Evolutionary conservation across 2,329 filamentous ascomycete species (phyloP).

Genomic region (Mycogone perniciosa): DNA sequence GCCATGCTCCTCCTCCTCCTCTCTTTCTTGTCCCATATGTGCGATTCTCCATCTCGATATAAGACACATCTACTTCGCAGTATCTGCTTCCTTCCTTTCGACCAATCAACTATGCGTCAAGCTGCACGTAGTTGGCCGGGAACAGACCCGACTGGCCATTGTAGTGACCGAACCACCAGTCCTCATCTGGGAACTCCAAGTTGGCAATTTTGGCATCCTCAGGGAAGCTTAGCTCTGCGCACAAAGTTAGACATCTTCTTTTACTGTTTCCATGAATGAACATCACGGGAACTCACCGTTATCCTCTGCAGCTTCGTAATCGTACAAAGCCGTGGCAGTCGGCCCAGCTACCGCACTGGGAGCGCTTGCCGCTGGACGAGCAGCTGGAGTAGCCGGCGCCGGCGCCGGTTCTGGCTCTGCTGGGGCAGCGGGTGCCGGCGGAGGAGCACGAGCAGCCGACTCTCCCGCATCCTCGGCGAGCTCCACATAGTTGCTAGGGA

Average conservation of each 20-base stretch:
- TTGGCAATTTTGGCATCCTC: slow-evolving; percentile 78
- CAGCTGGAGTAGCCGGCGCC: slow-evolving; percentile 29
- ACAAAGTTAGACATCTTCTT: slow-evolving; percentile 29
- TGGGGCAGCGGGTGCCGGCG: slow-evolving; percentile 25
- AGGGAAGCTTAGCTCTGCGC: slow-evolving; percentile 67
- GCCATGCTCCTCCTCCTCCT: neutral
- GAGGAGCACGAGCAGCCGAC: slow-evolving; percentile 25
- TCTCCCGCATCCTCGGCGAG: slow-evolving; percentile 59
- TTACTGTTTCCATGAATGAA: neutral
- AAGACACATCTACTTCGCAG: neutral
- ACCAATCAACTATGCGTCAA: slow-evolving; percentile 33
- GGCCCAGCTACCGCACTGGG: slow-evolving; percentile 41
- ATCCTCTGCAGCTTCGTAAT: slow-evolving; percentile 95
- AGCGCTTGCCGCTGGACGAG: slow-evolving; percentile 28
- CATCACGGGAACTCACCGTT: slow-evolving; percentile 52
- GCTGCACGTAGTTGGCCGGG: slow-evolving; percentile 64
- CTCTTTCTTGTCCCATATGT: neutral
- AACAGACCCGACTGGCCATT: slow-evolving; percentile 78
- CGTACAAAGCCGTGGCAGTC: slow-evolving; percentile 81
- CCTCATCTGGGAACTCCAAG: slow-evolving; percentile 93
- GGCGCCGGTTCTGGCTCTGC: slow-evolving; percentile 26
- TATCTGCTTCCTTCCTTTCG: neutral
- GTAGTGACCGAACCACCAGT: slow-evolving; percentile 96
- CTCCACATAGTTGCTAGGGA: slow-evolving; percentile 97
- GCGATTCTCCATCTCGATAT: neutral